Percentiles rank a stretch among this genome's conserved stretches.
phyloP scores from a whole-genome alignment of 2,329 filamentous ascomycete genomes.

The Dryadomyces quercivorus region DNA sequence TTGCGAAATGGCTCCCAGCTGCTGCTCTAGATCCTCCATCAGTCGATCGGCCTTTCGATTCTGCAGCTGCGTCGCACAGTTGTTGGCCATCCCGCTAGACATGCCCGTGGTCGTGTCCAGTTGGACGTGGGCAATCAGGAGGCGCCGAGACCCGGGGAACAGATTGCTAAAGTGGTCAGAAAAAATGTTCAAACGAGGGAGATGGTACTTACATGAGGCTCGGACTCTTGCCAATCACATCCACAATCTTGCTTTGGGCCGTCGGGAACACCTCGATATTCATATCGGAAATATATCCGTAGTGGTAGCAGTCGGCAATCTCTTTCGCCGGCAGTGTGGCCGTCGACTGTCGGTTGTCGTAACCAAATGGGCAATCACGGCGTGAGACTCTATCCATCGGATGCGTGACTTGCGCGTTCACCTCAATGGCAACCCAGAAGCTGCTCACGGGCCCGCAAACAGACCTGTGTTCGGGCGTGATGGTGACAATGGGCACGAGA shows the following conservation, averaged over 20 bases:
- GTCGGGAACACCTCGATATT: constrained; percentile 32
- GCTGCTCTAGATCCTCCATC: constrained; percentile 44
- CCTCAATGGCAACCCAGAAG: constrained; percentile 31
- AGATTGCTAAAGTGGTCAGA: constrained; percentile 12
- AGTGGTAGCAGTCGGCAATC: constrained; percentile 19
- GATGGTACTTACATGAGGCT: constrained; percentile 24
- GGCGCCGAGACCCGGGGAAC: constrained; percentile 27
- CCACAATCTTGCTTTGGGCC: constrained; percentile 26
- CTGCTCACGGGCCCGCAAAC: constrained; percentile 4
- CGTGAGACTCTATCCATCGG: constrained; percentile 2
- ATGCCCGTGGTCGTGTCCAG: constrained; percentile 17
- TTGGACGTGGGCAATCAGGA: constrained; percentile 36
- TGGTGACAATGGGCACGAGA: constrained; percentile 10
- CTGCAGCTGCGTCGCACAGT: constrained; percentile 1
- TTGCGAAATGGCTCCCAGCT: constrained; percentile 35
- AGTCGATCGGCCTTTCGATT: constrained; percentile 38
- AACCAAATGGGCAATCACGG: background rate
- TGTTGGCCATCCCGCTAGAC: constrained; percentile 14
- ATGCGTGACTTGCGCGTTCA: constrained; percentile 25
- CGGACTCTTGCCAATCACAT: constrained; percentile 32
- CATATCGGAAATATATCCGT: constrained; percentile 37
- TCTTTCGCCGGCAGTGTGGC: background rate
- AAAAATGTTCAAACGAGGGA: background rate
- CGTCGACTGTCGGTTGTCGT: constrained; percentile 2
- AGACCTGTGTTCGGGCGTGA: constrained; percentile 11